Percentiles rank a stretch among this genome's conserved stretches.
These are phyloP conservation scores for Diophrys appendiculata DNA, from an alignment of 73 alveolate genomes.

Conservation along the genomic window DNA sequence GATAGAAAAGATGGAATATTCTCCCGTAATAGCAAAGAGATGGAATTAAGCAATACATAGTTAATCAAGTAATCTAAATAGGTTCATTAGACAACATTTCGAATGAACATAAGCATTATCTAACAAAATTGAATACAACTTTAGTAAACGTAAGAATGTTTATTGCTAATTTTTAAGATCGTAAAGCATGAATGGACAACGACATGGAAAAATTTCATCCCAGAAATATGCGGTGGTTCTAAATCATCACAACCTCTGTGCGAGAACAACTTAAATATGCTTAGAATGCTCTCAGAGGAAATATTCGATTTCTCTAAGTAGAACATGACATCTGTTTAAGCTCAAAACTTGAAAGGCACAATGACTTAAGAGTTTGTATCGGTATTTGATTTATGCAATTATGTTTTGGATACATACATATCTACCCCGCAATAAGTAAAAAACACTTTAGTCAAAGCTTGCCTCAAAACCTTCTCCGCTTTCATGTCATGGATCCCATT, in stretches of 20 bases:
- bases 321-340: constrained; percentile 72
- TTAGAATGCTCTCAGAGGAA: constrained; percentile 81
- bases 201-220: constrained; percentile 87
- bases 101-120: constrained; percentile 48
- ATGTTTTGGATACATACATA: constrained; percentile 60
- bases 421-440: constrained; percentile 50
- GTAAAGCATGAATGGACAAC: constrained; percentile 95
- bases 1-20: constrained; percentile 75
- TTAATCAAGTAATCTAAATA: constrained; percentile 49
- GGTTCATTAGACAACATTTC: constrained; percentile 51
- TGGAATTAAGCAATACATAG: constrained; percentile 63
- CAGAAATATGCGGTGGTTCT: constrained; percentile 89
- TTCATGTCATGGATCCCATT: constrained; percentile 78
- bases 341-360: constrained; percentile 71
- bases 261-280: constrained; percentile 87
- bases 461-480: constrained; percentile 68
- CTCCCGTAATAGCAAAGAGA: constrained; percentile 63
- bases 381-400: constrained; percentile 83
- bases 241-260: constrained; percentile 73
- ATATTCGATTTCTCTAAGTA: constrained; percentile 88
- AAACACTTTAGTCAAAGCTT: constrained; percentile 53
- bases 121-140: constrained; percentile 78
- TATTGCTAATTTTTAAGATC: constrained; percentile 33
- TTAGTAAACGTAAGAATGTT: constrained; percentile 38
- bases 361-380: constrained; percentile 83